Base-by-base conservation (phyloP, 176 grass and related monocot species). In the Oryza nivara region DNA sequence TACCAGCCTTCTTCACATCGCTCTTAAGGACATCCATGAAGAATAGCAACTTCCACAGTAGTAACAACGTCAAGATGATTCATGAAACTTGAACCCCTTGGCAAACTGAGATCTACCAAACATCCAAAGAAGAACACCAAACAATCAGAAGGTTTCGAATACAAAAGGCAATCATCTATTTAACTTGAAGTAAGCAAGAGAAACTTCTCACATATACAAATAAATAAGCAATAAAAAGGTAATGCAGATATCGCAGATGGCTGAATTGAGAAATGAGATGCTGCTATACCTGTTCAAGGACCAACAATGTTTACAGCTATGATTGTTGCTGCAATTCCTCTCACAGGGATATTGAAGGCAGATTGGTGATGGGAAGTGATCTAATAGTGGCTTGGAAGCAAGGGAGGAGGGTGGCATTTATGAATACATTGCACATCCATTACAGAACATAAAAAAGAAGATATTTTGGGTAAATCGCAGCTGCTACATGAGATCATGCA, bases 41-140 rank as follows among this genome's bases (percentile, higher is more conserved):
- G 69, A 79, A 60, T 69, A 73, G 14, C 75, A 80, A 69, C 14
- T 76, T 73, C 41, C 70, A 89, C 70, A 89, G 38, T 82, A 77
- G 43, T 78, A 98, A 86, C 88, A 86, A 83, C 88, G 92, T 93
- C 91, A 87, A 82, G 68, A n/a, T 47, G 8, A 66, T 68, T 44
- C 84, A 78, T 26, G 65, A 82, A 87, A 84, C 68, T 81, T 68
- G 45, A 48, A 67, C 63, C 17, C 56, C 20, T 13, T 61, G 84
- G 68, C 36, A 17, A 17, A 77, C 28, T 22, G 40, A 76, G 65
- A 84, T 80, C 75, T 87, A 45, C 80, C 35, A 54, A 79, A 70
- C 40, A 58, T 10, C n/a, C 73, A 43, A 17, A 60, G 7, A 45
- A 26, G 83, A 65, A 75, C 16, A 79, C 15, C 68, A 75, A 83